Evolutionary conservation across 2,329 filamentous ascomycete species (phyloP), one percentile per base, ranked within the genome.

Genomic region (Pseudocercospora pini-densiflorae): DNA sequence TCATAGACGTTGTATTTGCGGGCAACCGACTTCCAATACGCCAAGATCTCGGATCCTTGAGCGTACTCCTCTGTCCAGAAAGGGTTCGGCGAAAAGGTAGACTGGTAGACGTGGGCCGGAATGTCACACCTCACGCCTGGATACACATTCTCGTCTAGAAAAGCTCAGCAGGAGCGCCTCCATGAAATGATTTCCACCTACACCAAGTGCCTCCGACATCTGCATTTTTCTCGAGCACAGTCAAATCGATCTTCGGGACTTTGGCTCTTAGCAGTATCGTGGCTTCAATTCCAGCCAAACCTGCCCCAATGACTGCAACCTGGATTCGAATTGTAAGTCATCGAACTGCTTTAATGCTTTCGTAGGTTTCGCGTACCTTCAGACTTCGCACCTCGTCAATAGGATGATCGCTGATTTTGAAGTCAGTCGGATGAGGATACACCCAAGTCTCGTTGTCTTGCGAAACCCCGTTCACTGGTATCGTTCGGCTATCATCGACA

Each of bases 41-140:
- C 83, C 6, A 83, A 79, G 65, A 93, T 92, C 75, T 93, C 90
- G 0, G 55, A 54, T 29, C 90, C 90, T 43, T 87, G 86, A 0
- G 90, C 86, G 72, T 91, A 92, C 66, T 88, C 83, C 71, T 91
- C 88, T 0, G 84, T 84, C 90, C 90, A 93, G 69, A 90, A 82
- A 0, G 84, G 86, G 63, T 92, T 92, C 0, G 89, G 88, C 6
- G 83, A 82, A 75, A 91, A 92, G 0, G 87, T 88, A 7, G 86
- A 86, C 73, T 92, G 89, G 71, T 92, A 92, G 21, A 89, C 88
- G 74, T 91, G 88, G 0, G 89, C 86, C 0, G 90, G 88, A 14
- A 92, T 86, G 74, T 92, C 89, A 70, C 90, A 92, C 49, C 88
- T 70, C 1, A 71, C 69, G 16, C 69, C 68, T 14, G 68, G 70